Conservation (phyloP, 2,329 filamentous ascomycete species). For the Cladobotryum mycophilum region DNA sequence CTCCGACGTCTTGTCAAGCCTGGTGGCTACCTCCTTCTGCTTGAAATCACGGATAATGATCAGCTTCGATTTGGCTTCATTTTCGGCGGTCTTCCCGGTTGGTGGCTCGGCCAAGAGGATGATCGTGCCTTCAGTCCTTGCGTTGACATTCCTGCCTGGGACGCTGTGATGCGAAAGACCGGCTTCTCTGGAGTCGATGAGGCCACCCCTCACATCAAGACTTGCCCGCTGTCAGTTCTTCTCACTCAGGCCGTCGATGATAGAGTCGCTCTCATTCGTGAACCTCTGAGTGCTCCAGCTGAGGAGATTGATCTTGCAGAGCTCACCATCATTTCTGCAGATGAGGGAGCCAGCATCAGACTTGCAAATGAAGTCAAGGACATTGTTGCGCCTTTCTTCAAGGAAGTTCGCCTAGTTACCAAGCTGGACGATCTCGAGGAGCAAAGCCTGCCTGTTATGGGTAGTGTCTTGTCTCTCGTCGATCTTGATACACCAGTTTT, state of each 20-base stretch:
- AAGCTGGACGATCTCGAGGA: not conserved
- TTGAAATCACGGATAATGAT: not conserved
- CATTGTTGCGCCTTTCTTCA: not conserved
- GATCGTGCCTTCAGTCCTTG: not conserved
- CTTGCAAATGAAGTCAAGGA: not conserved
- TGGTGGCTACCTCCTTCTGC: slow-evolving; percentile 4
- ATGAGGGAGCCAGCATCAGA: not conserved
- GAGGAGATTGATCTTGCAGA: not conserved
- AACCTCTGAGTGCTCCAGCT: not conserved
- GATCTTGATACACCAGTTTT: slow-evolving; percentile 12
- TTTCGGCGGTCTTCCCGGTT: slow-evolving; percentile 4
- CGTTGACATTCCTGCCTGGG: slow-evolving; percentile 1
- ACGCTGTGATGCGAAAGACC: not conserved
- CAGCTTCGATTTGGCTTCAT: not conserved
- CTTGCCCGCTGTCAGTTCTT: not conserved
- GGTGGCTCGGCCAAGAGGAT: slow-evolving; percentile 8
- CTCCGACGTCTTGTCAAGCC: slow-evolving; percentile 1
- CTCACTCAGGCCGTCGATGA: not conserved
- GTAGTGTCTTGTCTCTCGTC: slow-evolving; percentile 9
- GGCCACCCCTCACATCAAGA: not conserved
- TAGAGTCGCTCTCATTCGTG: not conserved
- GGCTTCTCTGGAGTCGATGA: slow-evolving; percentile 9
- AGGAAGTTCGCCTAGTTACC: not conserved
- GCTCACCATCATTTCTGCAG: not conserved
- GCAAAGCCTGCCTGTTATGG: not conserved